Base-by-base conservation (phyloP, 306 rosid genomes). In the Inga leiocalycina region DNA sequence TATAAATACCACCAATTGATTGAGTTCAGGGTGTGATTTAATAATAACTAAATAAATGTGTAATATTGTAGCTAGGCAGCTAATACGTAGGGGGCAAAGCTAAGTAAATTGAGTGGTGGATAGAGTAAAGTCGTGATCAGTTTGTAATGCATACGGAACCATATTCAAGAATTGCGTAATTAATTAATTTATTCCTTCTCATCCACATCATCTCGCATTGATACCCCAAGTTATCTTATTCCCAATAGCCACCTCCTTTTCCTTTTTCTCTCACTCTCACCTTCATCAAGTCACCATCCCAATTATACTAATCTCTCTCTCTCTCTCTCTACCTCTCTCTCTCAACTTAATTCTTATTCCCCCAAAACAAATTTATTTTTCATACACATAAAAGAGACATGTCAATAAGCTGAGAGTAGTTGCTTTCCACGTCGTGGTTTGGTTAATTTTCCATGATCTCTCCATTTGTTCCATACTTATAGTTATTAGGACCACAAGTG, bases 111-210 rank as follows among this genome's bases (percentile, higher is more conserved):
- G 10, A 7, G 39, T 52, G 61, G 77, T 66, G 45, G 74, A 39
- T 5, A 11, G 52, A 54, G 81, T 30, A 46, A 46, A 22, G 79
- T 77, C 68, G 24, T 30, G 61, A 46, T 83, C 75, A 48, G 59
- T 32, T 46, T 61, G 72, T 59, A 72, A 49, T 72, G 39, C 75
- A 78, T 54, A 79, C 77, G 80, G 80, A 79, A 84, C 80, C 80
- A 66, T 65, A 74, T 84, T 84, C 77, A 74, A 52, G 52, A 52
- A 57, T 49, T 32, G 51, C 43, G 52, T 24, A 22, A 24, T 59
- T n/a, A 20, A 57, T 20, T 62, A 5, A 32, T 78, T 62, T 39
- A 69, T 69, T 69, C 49, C 41, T 3, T 16, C 44, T 64, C 17
- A 64, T 64, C 37, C 19, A 11, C 64, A 2, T 20, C 64, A 57